phyloP scores from a whole-genome alignment of 441 rosid species.

The Metrosideros polymorpha region DNA sequence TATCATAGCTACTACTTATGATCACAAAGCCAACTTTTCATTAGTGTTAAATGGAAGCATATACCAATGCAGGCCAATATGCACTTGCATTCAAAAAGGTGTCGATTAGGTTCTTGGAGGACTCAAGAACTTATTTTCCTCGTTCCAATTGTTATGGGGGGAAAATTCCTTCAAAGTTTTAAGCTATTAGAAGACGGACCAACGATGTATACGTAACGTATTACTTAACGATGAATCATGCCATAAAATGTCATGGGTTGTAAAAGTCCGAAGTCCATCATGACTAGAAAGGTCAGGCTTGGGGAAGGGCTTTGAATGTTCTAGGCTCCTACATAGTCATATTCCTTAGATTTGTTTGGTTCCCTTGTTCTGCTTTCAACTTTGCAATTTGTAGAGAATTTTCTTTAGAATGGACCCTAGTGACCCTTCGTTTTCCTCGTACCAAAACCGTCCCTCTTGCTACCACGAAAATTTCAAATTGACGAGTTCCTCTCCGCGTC shows the following conservation, averaged over 20 bases:
- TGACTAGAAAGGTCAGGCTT: background rate
- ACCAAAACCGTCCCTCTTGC: background rate
- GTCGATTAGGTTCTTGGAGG: background rate
- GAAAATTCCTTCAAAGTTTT: background rate
- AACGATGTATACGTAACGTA: background rate
- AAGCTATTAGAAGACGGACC: background rate
- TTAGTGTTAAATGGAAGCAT: background rate
- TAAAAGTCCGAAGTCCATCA: background rate
- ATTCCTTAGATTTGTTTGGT: background rate
- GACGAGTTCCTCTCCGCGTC: background rate
- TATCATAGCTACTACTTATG: background rate
- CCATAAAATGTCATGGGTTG: background rate
- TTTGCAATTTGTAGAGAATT: background rate
- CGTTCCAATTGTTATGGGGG: background rate
- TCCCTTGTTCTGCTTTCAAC: background rate
- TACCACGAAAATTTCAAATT: background rate
- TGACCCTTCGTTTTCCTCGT: background rate
- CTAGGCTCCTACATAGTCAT: background rate
- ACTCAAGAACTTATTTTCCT: background rate
- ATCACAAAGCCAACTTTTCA: background rate
- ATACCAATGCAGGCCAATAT: background rate
- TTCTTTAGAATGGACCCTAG: background rate
- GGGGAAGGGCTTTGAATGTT: background rate
- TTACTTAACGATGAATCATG: background rate
- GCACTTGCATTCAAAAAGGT: background rate